Conservation (phyloP, 805 yeast genomes). For the Starmerella bombicola region DNA sequence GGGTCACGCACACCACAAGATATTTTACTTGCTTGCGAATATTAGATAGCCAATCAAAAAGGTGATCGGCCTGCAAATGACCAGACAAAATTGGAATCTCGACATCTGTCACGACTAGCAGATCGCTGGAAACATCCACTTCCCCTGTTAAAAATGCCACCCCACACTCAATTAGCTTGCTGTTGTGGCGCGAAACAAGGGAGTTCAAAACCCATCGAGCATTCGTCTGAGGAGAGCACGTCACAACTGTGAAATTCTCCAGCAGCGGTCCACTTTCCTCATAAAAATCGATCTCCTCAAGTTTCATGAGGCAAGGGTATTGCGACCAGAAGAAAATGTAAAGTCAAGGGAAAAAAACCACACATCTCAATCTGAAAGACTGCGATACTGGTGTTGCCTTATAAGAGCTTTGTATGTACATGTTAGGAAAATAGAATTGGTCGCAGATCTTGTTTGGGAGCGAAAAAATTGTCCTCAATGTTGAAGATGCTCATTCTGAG, state of each 20-base stretch:
- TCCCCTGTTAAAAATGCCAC: neutral
- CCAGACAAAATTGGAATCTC: constrained; percentile 13
- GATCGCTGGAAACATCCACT: constrained; percentile 3
- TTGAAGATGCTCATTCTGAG: too few relatives aligned
- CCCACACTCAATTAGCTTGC: neutral
- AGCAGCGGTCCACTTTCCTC: neutral
- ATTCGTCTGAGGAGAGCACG: constrained; percentile 24
- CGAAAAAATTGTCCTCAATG: too few relatives aligned
- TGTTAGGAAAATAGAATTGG: too few relatives aligned
- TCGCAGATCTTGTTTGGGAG: too few relatives aligned
- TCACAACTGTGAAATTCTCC: constrained; percentile 18
- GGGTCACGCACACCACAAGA: constrained; percentile 32
- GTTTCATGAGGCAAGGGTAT: too few relatives aligned
- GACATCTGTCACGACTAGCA: constrained; percentile 1
- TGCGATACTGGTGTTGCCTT: too few relatives aligned
- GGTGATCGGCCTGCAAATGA: constrained; percentile 25
- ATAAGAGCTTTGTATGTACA: too few relatives aligned
- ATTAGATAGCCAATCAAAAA: constrained; percentile 29
- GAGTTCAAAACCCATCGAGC: constrained; percentile 19
- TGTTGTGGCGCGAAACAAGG: constrained; percentile 2
- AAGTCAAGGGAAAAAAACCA: too few relatives aligned
- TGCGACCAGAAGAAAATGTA: too few relatives aligned
- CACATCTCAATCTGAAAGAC: too few relatives aligned
- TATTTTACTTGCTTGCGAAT: constrained; percentile 27
- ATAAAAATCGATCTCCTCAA: constrained; percentile 11